These are phyloP conservation scores for Rhododendron molle DNA, from an alignment of 148 eudicot genomes.

Conservation along the genomic window DNA sequence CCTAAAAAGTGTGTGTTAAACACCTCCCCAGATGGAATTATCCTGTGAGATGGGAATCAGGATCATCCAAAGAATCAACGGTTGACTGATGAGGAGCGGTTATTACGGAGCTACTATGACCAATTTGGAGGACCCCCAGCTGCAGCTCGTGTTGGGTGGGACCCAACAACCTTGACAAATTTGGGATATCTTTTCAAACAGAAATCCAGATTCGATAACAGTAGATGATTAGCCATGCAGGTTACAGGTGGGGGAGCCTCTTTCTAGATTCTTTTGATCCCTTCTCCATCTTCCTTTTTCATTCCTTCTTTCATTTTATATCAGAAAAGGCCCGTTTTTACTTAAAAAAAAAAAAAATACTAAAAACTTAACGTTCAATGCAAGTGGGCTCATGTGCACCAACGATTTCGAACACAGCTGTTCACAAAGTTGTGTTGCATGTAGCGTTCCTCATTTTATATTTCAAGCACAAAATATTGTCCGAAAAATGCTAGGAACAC, in stretches of 20 bases:
- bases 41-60: not conserved
- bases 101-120: not conserved
- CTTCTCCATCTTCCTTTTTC: not conserved
- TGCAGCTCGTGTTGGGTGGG: not conserved
- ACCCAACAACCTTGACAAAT: not conserved
- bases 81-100: not conserved
- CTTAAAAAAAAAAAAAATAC: no score
- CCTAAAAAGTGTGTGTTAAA: no score
- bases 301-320: not conserved
- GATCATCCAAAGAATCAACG: not conserved
- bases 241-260: not conserved
- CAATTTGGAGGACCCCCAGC: not conserved
- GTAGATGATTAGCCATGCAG: not conserved
- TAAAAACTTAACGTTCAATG: no score
- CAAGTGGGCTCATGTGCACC: no score
- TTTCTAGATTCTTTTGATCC: not conserved
- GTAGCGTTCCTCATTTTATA: no score
- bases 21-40: not conserved
- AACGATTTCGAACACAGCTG: no score
- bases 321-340: no score
- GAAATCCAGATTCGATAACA: not conserved
- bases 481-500: no score
- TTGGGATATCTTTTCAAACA: no score
- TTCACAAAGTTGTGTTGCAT: no score
- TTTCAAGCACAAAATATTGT: no score